Conservation (phyloP, 2,329 filamentous ascomycete species). For the Colletotrichum somersetense region DNA sequence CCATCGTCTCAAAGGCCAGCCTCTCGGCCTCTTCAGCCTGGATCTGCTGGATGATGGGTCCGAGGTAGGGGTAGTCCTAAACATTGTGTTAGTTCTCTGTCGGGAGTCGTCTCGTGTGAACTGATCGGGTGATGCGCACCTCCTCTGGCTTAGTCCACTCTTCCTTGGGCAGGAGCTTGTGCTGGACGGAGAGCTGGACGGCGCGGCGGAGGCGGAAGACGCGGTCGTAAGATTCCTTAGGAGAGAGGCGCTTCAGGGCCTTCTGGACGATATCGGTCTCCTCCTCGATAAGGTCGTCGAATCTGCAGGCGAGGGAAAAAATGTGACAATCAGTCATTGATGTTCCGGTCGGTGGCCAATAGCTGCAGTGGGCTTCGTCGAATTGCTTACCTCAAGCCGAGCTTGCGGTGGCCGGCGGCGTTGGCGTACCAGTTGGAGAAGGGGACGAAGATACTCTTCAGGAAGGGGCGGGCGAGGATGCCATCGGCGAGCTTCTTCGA, state of each 20-base stretch:
- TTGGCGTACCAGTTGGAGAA: slow-evolving; percentile 90
- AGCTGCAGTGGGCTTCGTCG: slow-evolving; percentile 3
- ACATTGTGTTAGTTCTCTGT: slow-evolving; percentile 39
- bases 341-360: slow-evolving; percentile 3
- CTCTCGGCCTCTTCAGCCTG: slow-evolving; percentile 64
- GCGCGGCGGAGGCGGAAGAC: slow-evolving; percentile 97
- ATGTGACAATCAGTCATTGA: slow-evolving; percentile 11
- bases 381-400: slow-evolving; percentile 82
- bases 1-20: slow-evolving; percentile 64
- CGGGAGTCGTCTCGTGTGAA: background rate
- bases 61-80: slow-evolving; percentile 67
- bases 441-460: slow-evolving; percentile 82
- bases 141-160: slow-evolving; percentile 71
- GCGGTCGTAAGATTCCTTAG: slow-evolving; percentile 95
- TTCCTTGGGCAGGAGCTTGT: slow-evolving; percentile 73
- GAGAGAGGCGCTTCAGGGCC: slow-evolving; percentile 89
- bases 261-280: slow-evolving; percentile 89
- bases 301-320: slow-evolving; percentile 63
- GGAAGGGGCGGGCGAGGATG: slow-evolving; percentile 86
- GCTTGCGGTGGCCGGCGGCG: slow-evolving; percentile 90
- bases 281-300: slow-evolving; percentile 95
- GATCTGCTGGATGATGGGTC: slow-evolving; percentile 65
- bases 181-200: slow-evolving; percentile 78
- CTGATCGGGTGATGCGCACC: slow-evolving; percentile 50
- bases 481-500: slow-evolving; percentile 42